These are phyloP conservation scores for Diplotaxis tenuifolia DNA, from an alignment of 345 rosid species.

Conservation along the genomic window DNA sequence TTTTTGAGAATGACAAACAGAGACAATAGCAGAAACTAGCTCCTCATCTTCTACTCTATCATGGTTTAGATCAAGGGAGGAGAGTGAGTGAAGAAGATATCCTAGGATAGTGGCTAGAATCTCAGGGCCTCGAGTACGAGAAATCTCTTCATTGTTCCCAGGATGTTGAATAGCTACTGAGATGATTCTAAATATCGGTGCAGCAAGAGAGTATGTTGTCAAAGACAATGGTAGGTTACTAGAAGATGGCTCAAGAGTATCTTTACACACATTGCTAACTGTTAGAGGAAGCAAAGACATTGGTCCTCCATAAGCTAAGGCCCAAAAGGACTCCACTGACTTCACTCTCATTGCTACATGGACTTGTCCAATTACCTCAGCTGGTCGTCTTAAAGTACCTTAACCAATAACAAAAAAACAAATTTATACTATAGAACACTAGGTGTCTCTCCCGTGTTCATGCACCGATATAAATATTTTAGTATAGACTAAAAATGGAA, in stretches of 20 bases:
- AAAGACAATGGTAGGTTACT: slow-evolving; percentile 49
- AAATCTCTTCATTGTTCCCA: slow-evolving; percentile 80
- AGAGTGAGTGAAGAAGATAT: slow-evolving; percentile 68
- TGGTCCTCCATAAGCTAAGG: slow-evolving; percentile 93
- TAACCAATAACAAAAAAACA: slow-evolving; percentile 21
- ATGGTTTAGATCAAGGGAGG: slow-evolving; percentile 38
- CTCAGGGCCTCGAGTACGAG: slow-evolving; percentile 72
- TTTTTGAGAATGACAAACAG: slow-evolving; percentile 77
- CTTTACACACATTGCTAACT: slow-evolving; percentile 60
- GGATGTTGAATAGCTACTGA: slow-evolving; percentile 78
- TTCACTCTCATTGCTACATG: slow-evolving; percentile 83
- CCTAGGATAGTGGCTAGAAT: slow-evolving; percentile 72
- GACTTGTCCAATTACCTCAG: slow-evolving; percentile 97
- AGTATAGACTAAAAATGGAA: neutral
- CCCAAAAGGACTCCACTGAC: slow-evolving; percentile 91
- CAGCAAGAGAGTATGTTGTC: slow-evolving; percentile 72
- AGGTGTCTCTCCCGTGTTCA: neutral
- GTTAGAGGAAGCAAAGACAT: slow-evolving; percentile 87
- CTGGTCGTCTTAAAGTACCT: slow-evolving; percentile 84
- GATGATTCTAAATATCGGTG: slow-evolving; percentile 78
- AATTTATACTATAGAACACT: neutral
- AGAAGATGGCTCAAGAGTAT: slow-evolving; percentile 62
- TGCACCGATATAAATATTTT: neutral
- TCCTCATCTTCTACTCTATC: slow-evolving; percentile 77
- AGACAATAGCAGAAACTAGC: slow-evolving; percentile 84